These are phyloP conservation scores for Rosa lucieae DNA, from an alignment of 306 rosid genomes.

Conservation along the genomic window DNA sequence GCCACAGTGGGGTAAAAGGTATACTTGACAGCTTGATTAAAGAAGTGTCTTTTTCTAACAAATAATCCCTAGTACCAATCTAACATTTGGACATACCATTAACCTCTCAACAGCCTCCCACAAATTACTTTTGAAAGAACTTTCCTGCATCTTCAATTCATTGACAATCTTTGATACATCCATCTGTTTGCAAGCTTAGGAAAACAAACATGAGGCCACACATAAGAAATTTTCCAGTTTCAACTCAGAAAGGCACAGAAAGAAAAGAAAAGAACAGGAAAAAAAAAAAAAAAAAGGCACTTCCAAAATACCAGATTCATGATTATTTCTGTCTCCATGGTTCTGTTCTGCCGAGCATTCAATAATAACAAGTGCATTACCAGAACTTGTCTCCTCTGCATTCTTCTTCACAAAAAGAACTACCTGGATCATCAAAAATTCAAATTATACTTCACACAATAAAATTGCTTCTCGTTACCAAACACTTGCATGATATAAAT, in stretches of 20 bases:
- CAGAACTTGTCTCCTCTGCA: conserved; percentile 41
- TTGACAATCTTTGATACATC: conserved; percentile 43
- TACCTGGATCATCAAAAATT: conserved; percentile 38
- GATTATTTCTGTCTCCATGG: conserved; percentile 28
- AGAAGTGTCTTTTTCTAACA: background rate
- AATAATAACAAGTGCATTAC: conserved; percentile 44
- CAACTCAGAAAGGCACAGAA: conserved; percentile 1
- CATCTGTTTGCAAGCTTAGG: conserved; percentile 50
- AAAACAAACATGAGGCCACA: conserved; percentile 30
- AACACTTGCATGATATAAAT: background rate
- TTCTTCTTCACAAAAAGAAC: conserved; percentile 45
- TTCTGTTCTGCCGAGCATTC: conserved; percentile 31
- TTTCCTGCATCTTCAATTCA: conserved; percentile 65
- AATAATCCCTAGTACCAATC: background rate
- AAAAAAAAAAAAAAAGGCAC: background rate
- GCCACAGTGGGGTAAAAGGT: background rate
- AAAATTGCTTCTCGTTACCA: background rate
- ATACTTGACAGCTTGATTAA: conserved; percentile 13
- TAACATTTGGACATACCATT: conserved; percentile 39
- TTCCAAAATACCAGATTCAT: conserved; percentile 44
- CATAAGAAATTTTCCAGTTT: conserved; percentile 6
- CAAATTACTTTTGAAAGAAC: conserved; percentile 50
- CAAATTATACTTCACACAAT: background rate
- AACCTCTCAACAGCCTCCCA: conserved; percentile 55
- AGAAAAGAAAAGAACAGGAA: no score